Base-by-base conservation (phyloP, 129 eudicot species). In the Glebionis coronaria region DNA sequence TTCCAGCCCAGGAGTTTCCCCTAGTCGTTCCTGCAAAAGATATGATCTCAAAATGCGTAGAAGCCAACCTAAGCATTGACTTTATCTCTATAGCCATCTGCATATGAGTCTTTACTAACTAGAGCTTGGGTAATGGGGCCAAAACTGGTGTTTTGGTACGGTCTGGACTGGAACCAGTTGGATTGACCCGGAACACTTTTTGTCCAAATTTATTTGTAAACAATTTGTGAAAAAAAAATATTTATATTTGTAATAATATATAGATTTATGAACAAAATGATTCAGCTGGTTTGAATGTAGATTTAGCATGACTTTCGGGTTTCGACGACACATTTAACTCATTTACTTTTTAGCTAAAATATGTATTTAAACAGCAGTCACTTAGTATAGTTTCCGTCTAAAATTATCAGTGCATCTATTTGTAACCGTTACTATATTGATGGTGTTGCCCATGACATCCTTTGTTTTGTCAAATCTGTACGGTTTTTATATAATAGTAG, bases 1-100 rank as follows among this genome's bases (percentile, higher is more conserved):
- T 62, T 79, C 90, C 61, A 59, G 77, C 40, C 76, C 87, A 56
- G 82, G 71, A 77, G 38, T 63, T 67, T 91, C 93, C 65, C 93
- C 87, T 74, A 81, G 76, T 72, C 84, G 81, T 83, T 85, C 73
- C 77, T 86, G 86, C 74, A 72, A 61, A 72, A 54, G 10, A 58
- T 5, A 58, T 0, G 2, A 12, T 58, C 42, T 14, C 12, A 58
- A 18, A 28, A 58, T 58, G 18, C 29, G 28, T 14, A 4, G 15
- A 58, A 15, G n/a, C 40, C 12, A 57, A 57, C 20, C 44, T 27
- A 21, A 28, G 7, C 6, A 23, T 56, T 0, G 11, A 57, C 16
- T 27, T 57, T 57, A 0, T 23, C 8, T 23, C 42, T 35, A 35
- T 2, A 5, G 2, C 9, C 42, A 35, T 35, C 5, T 6, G 42